phyloP scores from a whole-genome alignment of 2,329 filamentous ascomycete genomes.

The Curvularia lunata region DNA sequence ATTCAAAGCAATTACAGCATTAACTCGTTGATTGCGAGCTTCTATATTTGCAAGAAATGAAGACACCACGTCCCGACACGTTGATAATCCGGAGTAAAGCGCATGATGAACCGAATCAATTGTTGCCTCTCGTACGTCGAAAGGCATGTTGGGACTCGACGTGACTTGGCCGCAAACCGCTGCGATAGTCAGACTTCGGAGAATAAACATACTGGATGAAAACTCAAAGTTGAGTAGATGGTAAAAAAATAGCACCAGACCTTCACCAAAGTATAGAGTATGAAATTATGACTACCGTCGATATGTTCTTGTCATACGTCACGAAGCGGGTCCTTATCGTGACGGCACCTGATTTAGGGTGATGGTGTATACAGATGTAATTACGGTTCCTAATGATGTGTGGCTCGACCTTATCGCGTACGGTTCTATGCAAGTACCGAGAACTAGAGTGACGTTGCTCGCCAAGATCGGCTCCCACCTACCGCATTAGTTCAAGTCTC shows the following conservation, averaged over 20 bases:
- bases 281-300: slow-evolving; percentile 3
- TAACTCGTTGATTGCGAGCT: slow-evolving; percentile 62
- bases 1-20: slow-evolving; percentile 64
- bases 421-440: slow-evolving; percentile 17
- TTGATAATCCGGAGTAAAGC: slow-evolving; percentile 60
- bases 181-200: not conserved
- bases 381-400: slow-evolving; percentile 24
- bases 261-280: slow-evolving; percentile 2
- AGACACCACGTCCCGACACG: slow-evolving; percentile 62
- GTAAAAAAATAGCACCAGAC: not conserved
- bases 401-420: slow-evolving; percentile 25
- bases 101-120: slow-evolving; percentile 63
- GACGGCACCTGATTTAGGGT: not conserved
- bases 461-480: slow-evolving; percentile 24
- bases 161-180: slow-evolving; percentile 18
- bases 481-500: slow-evolving; percentile 16
- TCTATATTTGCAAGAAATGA: slow-evolving; percentile 65
- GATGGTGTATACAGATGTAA: slow-evolving; percentile 5
- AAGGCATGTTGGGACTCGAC: slow-evolving; percentile 41
- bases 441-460: slow-evolving; percentile 34
- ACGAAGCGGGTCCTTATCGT: slow-evolving; percentile 13
- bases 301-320: slow-evolving; percentile 1
- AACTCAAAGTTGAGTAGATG: not conserved
- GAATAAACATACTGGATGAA: slow-evolving; percentile 18
- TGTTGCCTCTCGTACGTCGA: slow-evolving; percentile 65